phyloP scores from a whole-genome alignment of 768 basidiomycete genomes.

The Termitomyces sp. region DNA sequence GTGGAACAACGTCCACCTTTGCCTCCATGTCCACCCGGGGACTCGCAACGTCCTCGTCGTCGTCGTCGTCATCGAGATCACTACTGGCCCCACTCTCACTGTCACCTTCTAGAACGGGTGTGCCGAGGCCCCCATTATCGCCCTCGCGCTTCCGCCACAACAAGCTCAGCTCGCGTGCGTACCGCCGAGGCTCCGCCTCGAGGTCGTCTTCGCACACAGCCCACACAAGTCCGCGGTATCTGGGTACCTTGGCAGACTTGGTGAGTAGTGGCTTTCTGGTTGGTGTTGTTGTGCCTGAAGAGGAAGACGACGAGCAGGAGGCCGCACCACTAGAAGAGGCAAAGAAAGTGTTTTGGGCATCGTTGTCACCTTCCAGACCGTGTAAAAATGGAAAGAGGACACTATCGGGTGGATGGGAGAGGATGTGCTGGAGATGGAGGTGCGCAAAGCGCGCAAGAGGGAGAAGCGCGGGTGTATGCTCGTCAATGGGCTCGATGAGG shows the following conservation, averaged over 20 bases:
- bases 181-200: constrained; percentile 19
- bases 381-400: constrained; percentile 88
- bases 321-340: constrained; percentile 25
- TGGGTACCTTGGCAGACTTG: constrained; percentile 21
- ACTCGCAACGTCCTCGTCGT: constrained; percentile 11
- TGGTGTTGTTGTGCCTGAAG: neutral
- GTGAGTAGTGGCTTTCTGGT: neutral
- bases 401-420: constrained; percentile 71
- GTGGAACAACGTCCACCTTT: constrained; percentile 18
- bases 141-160: constrained; percentile 24
- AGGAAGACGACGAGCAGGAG: neutral
- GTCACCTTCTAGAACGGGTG: constrained; percentile 10
- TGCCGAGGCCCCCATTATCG: neutral
- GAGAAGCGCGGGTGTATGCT: constrained; percentile 17
- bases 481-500: neutral
- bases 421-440: constrained; percentile 58
- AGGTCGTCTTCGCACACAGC: constrained; percentile 75
- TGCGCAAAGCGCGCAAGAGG: constrained; percentile 46
- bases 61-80: constrained; percentile 18
- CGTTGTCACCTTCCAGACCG: constrained; percentile 77
- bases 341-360: constrained; percentile 81
- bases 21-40: constrained; percentile 8
- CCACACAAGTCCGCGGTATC: constrained; percentile 77
- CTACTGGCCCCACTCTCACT: constrained; percentile 16
- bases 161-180: constrained; percentile 20